Percentiles rank a stretch among this genome's conserved stretches.
These are phyloP conservation scores for Rhododendron griersonianum DNA, from an alignment of 148 eudicot species.

Conservation along the genomic window DNA sequence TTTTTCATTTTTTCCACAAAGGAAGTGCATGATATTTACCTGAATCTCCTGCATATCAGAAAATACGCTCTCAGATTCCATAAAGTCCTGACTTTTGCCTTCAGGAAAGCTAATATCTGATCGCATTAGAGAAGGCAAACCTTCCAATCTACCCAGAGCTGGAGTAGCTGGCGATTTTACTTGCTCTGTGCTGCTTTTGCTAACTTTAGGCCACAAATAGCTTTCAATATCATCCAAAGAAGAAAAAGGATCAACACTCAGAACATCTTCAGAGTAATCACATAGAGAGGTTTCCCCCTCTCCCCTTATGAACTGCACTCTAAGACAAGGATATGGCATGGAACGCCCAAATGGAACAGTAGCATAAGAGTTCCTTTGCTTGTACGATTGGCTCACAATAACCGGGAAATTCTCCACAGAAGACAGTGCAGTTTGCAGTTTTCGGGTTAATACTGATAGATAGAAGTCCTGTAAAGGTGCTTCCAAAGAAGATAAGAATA, in stretches of 20 bases:
- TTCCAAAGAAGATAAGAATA: slow-evolving; percentile 44
- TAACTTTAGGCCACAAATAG: slow-evolving; percentile 57
- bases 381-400: slow-evolving; percentile 35
- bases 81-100: slow-evolving; percentile 23
- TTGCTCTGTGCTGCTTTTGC: slow-evolving; percentile 22
- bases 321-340: slow-evolving; percentile 57
- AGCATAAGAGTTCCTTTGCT: slow-evolving; percentile 57
- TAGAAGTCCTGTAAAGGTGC: slow-evolving; percentile 29
- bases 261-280: slow-evolving; percentile 53
- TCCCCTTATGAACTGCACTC: slow-evolving; percentile 60
- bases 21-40: slow-evolving; percentile 30
- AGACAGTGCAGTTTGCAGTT: slow-evolving; percentile 73
- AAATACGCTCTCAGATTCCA: slow-evolving; percentile 29
- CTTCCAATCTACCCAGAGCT: slow-evolving; percentile 19
- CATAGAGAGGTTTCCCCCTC: slow-evolving; percentile 53
- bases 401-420: slow-evolving; percentile 76
- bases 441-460: slow-evolving; percentile 41
- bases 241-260: slow-evolving; percentile 79
- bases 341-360: slow-evolving; percentile 56
- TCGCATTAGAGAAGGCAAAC: slow-evolving; percentile 21
- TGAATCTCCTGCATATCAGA: slow-evolving; percentile 37
- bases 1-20: not conserved
- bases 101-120: slow-evolving; percentile 27
- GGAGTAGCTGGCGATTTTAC: slow-evolving; percentile 22
- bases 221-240: slow-evolving; percentile 63